phyloP scores from a whole-genome alignment of 257 asterid genomes.

The Ballota nigra region DNA sequence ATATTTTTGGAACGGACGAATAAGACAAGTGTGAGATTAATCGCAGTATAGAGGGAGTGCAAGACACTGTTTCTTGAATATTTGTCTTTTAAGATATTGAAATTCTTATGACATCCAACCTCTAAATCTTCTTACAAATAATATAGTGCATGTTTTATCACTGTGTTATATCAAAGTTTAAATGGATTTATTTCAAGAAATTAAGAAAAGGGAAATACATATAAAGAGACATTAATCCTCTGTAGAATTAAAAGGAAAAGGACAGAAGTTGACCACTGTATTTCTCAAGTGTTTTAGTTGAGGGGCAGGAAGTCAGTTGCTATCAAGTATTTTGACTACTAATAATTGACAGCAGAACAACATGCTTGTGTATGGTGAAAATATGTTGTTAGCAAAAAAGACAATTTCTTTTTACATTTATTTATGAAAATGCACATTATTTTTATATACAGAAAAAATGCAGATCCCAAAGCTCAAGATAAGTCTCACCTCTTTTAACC shows the following conservation, averaged over 20 bases:
- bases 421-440: neutral
- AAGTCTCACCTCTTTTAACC: slow-evolving; percentile 17
- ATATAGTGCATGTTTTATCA: neutral
- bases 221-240: neutral
- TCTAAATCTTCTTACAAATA: neutral
- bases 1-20: too few relatives aligned
- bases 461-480: slow-evolving; percentile 31
- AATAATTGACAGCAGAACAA: slow-evolving; percentile 32
- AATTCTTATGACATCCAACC: neutral
- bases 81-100: neutral
- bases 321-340: slow-evolving; percentile 22
- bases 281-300: slow-evolving; percentile 17
- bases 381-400: slow-evolving; percentile 22
- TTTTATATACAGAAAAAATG: neutral
- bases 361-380: slow-evolving; percentile 16
- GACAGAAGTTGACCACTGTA: slow-evolving; percentile 21
- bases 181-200: neutral
- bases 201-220: neutral
- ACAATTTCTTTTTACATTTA: slow-evolving; percentile 4
- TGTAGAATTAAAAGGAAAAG: neutral
- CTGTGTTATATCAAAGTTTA: neutral
- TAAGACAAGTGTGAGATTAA: too few relatives aligned
- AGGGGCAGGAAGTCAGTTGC: slow-evolving; percentile 14
- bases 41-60: too few relatives aligned
- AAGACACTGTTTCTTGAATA: too few relatives aligned